phyloP scores from a whole-genome alignment of 345 rosid genomes.

The Raphanus raphanistrum region DNA sequence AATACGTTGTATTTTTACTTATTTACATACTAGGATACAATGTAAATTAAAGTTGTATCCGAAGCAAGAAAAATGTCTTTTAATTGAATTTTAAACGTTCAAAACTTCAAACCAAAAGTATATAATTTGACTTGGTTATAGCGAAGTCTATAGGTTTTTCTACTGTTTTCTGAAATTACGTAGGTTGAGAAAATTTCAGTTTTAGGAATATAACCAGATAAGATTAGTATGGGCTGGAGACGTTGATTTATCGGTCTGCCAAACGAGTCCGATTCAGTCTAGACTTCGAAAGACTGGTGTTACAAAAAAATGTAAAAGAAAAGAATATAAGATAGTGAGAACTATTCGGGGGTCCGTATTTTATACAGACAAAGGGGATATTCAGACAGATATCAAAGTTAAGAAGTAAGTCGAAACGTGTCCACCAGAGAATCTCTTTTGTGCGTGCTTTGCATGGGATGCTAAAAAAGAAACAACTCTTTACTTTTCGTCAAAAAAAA shows the following conservation, averaged over 20 bases:
- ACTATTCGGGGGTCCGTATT: conserved; percentile 27
- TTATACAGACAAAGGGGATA: conserved; percentile 43
- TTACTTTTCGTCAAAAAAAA: conserved; percentile 14
- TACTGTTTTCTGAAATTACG: too few species aligned
- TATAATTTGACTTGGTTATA: too few species aligned
- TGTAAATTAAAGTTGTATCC: too few species aligned
- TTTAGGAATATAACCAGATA: background rate
- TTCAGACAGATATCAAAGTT: conserved; percentile 41
- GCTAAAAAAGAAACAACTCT: conserved; percentile 37
- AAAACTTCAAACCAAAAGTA: too few species aligned
- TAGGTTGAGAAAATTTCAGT: too few species aligned
- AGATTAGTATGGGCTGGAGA: background rate
- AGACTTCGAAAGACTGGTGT: background rate
- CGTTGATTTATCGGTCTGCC: background rate
- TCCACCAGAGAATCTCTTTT: conserved; percentile 40
- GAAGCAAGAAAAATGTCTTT: too few species aligned
- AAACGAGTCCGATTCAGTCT: background rate
- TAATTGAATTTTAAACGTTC: too few species aligned
- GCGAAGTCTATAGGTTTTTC: too few species aligned
- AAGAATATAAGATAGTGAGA: conserved; percentile 14
- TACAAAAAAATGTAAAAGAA: conserved; percentile 14
- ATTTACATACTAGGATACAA: too few species aligned
- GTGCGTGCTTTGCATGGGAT: conserved; percentile 43
- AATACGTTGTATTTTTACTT: too few species aligned
- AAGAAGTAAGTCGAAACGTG: conserved; percentile 40